phyloP scores from a whole-genome alignment of 1,284 basidiomycete species.

The Trichosporon coremiiforme region DNA sequence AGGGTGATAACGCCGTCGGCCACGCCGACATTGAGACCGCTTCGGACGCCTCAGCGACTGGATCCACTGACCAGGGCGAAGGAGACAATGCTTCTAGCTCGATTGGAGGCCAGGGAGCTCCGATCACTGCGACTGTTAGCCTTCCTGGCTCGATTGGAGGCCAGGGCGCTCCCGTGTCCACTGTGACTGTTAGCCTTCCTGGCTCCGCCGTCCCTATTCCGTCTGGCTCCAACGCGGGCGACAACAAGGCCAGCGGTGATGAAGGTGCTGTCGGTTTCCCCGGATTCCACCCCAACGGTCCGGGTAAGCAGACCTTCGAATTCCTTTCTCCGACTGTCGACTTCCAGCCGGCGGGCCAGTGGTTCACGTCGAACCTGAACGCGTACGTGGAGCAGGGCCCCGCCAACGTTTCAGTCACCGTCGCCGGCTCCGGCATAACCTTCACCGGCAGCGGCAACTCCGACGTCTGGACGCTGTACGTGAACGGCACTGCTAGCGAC shows the following conservation, averaged over 20 bases:
- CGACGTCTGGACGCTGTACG: background rate
- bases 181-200: too few species aligned
- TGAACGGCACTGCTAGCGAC: background rate
- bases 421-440: background rate
- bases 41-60: too few species aligned
- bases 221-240: too few species aligned
- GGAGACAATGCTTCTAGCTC: too few species aligned
- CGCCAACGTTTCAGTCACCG: background rate
- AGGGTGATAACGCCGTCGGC: background rate
- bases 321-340: conserved; percentile 7
- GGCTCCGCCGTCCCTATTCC: too few species aligned
- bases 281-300: background rate
- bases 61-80: too few species aligned
- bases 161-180: too few species aligned
- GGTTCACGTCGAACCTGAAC: background rate
- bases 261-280: background rate
- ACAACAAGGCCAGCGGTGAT: background rate
- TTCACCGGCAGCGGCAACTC: background rate
- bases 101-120: too few species aligned
- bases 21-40: too few species aligned
- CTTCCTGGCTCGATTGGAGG: too few species aligned
- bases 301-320: background rate
- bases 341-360: background rate
- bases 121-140: too few species aligned
- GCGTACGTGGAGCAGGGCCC: background rate